Base-by-base conservation (phyloP, 768 basidiomycete genomes). In the Hygrophorus russula region DNA sequence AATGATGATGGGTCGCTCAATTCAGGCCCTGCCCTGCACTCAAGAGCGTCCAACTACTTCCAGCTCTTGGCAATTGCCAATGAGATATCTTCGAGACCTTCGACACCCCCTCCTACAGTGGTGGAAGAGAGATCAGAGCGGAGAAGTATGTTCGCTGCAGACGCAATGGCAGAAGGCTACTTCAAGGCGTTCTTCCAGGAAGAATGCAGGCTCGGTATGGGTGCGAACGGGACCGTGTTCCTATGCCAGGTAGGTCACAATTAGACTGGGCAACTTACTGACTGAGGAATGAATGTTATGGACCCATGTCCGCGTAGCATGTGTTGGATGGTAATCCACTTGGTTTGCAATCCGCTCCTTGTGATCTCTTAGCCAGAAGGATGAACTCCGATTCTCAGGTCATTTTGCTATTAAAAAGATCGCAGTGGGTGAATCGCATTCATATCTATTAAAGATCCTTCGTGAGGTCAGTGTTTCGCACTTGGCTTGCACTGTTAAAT, bases 381-480 rank as follows among this genome's bases (percentile, higher is more conserved):
- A 13, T 17, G 15, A 35, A 20, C 14, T 24, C 4, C 12, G 17
- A 10, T 33, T 19, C 10, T 30, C 50, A 76, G 86, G 86, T 20
- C 82, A 80, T 51, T 96, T 93, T 58, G 93, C 93, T 0, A 86
- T 96, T 37, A 98, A 98, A 66, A 97, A 96, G 59, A 90, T 98
- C 15, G 91, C 94, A 0, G 86, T 97, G 0, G 92, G 92, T 38
- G 78, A 88, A 55, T 93, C 89, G 0, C 85, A 90, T 51, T 70
- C 80, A 2, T 93, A 93, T 63, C 68, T 94, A 5, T 63, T 91
- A 32, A 80, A 79, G 39, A 91, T 87, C 43, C 65, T 93, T 31
- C 76, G 78, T 35, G 91, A 93, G 67, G 80, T 73, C 36, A 37
- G 66, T 49, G 36, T 20, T n/a, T 40, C 14, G 5, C 9, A 36